phyloP scores from a whole-genome alignment of 1,284 basidiomycete species.

The Xerocomus nothofagi region DNA sequence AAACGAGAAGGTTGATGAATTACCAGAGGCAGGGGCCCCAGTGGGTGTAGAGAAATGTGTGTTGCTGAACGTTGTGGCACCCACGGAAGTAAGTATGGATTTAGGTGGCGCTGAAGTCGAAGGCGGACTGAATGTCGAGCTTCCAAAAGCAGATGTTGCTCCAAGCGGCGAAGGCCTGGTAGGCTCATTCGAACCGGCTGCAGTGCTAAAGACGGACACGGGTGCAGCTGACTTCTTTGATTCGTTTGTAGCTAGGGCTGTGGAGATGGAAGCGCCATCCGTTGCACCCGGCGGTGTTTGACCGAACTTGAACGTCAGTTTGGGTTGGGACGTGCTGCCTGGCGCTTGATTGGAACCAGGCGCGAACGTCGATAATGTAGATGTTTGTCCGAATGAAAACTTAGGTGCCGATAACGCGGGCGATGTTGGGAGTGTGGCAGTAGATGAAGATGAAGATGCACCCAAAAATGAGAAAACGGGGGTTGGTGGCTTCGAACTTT shows the following conservation, averaged over 20 bases:
- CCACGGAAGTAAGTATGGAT: constrained; percentile 3
- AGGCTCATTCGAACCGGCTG: constrained; percentile 13
- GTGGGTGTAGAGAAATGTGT: constrained; percentile 12
- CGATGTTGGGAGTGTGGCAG: constrained; percentile 1
- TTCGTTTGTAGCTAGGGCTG: constrained; percentile 10
- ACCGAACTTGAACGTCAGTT: constrained; percentile 26
- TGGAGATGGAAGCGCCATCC: constrained; percentile 2
- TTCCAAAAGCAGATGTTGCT: constrained; percentile 18
- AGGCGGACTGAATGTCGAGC: constrained; percentile 7
- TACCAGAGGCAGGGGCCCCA: constrained; percentile 9
- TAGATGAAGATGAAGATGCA: constrained; percentile 13
- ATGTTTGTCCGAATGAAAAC: constrained; percentile 30
- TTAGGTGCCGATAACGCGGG: constrained; percentile 16
- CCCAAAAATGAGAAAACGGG: constrained; percentile 24
- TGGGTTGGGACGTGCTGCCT: constrained; percentile 17
- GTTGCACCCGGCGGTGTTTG: constrained; percentile 13
- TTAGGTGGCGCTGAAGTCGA: constrained; percentile 10
- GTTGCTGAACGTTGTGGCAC: constrained; percentile 1
- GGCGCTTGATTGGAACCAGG: constrained; percentile 10
- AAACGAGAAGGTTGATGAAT: constrained; percentile 22
- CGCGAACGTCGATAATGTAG: constrained; percentile 13
- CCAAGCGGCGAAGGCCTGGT: constrained; percentile 19
- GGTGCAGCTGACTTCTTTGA: constrained; percentile 18
- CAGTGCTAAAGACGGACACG: constrained; percentile 12
- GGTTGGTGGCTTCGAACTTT: constrained; percentile 17